Evolutionary conservation across 2,329 filamentous ascomycete species (phyloP).

Genomic region (Periconia sp.): DNA sequence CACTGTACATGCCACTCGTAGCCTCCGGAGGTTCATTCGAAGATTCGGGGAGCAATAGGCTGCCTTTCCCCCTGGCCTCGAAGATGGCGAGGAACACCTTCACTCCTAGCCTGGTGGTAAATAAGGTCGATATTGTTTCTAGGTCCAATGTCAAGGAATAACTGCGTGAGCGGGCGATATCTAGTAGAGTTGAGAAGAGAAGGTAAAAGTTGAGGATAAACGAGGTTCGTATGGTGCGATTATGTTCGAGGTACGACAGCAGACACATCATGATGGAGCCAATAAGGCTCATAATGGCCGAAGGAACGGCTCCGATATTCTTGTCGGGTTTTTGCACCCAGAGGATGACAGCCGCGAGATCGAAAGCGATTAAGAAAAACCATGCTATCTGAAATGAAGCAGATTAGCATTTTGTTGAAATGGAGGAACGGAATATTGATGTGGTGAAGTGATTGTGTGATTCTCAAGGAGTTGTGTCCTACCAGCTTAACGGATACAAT

Average conservation of each 20-base stretch:
- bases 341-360: constrained; percentile 29
- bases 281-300: constrained; percentile 29
- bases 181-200: constrained; percentile 48
- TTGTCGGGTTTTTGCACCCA: constrained; percentile 21
- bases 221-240: constrained; percentile 49
- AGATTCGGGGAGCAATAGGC: constrained; percentile 44
- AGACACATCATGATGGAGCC: constrained; percentile 35
- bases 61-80: constrained; percentile 50
- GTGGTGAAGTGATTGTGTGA: neutral
- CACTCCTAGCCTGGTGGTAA: constrained; percentile 45
- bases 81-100: constrained; percentile 49
- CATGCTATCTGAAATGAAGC: constrained; percentile 20
- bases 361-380: constrained; percentile 26
- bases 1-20: constrained; percentile 54
- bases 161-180: constrained; percentile 50
- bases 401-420: neutral
- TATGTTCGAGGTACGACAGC: constrained; percentile 53
- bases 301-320: constrained; percentile 26
- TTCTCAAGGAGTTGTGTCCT: constrained; percentile 1
- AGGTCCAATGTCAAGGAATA: constrained; percentile 36
- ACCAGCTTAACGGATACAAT: constrained; percentile 31
- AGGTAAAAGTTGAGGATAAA: constrained; percentile 53
- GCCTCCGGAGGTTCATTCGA: constrained; percentile 52
- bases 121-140: constrained; percentile 45
- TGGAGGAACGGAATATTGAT: too few relatives aligned